Conservation (phyloP, 805 yeast genomes). For the Metschnikowia lachancei region DNA sequence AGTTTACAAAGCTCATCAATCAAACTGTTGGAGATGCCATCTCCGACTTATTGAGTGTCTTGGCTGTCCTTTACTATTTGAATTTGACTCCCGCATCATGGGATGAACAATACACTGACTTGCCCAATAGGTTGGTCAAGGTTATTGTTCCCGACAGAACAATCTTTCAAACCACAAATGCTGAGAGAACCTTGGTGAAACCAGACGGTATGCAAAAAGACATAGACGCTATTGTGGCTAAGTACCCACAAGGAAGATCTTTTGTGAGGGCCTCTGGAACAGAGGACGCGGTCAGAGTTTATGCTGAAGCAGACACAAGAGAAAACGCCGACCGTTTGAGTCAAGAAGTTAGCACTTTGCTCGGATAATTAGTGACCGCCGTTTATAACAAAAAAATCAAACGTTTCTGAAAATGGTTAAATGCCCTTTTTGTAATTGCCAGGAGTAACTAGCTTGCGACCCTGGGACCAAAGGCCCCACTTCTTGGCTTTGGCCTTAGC, state of each 20-base stretch:
- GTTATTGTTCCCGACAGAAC: constrained; percentile 81
- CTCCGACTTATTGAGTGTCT: constrained; percentile 80
- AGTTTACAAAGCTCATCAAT: constrained; percentile 72
- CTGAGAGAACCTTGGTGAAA: constrained; percentile 75
- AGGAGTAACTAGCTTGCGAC: constrained; percentile 59
- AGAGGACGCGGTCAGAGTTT: constrained; percentile 94
- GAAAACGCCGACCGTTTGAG: constrained; percentile 33
- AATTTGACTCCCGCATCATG: constrained; percentile 63
- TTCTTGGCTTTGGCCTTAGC: constrained; percentile 51
- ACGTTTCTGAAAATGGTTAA: not conserved
- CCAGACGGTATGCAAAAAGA: constrained; percentile 75
- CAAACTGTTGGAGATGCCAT: constrained; percentile 99
- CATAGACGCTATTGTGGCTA: constrained; percentile 63
- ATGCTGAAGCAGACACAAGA: constrained; percentile 73
- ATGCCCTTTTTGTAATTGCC: constrained; percentile 63
- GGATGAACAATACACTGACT: constrained; percentile 74
- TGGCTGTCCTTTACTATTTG: constrained; percentile 59
- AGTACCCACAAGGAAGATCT: constrained; percentile 65
- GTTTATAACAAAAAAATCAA: not conserved
- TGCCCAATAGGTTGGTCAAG: constrained; percentile 82
- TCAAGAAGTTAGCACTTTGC: constrained; percentile 27
- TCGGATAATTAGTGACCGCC: constrained; percentile 9
- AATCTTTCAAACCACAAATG: constrained; percentile 79
- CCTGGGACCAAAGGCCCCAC: constrained; percentile 69
- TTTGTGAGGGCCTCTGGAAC: constrained; percentile 98